These are phyloP conservation scores for Plenodomus lindquistii DNA, from an alignment of 2,329 filamentous ascomycete genomes.

Conservation along the genomic window DNA sequence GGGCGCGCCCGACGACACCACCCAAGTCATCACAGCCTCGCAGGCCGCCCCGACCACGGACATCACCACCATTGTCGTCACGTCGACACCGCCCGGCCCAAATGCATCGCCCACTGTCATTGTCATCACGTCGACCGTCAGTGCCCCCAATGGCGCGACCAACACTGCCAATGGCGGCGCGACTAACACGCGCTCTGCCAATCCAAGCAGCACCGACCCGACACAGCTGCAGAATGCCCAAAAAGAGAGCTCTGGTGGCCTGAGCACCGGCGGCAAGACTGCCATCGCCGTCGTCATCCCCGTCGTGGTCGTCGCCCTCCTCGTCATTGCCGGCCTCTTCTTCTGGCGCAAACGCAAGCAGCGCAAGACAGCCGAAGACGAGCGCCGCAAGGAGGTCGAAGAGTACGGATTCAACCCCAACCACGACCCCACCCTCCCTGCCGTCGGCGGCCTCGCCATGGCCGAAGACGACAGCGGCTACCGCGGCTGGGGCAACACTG, in stretches of 20 bases:
- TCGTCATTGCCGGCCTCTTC: conserved; percentile 76
- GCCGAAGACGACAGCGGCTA: conserved; percentile 78
- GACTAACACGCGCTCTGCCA: conserved; percentile 5
- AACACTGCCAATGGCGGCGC: conserved; percentile 7
- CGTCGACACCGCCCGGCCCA: conserved; percentile 17
- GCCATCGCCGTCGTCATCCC: conserved; percentile 94
- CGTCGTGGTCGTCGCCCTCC: conserved; percentile 80
- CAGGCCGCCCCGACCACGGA: conserved; percentile 24
- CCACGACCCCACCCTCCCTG: conserved; percentile 78
- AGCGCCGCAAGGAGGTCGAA: conserved; percentile 92
- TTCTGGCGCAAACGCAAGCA: conserved; percentile 90
- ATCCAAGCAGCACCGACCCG: conserved; percentile 13
- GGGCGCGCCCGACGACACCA: conserved; percentile 1
- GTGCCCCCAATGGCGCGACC: background rate
- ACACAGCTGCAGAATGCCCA: conserved; percentile 15
- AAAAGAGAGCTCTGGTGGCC: conserved; percentile 40
- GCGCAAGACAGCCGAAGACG: conserved; percentile 81
- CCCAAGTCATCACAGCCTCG: conserved; percentile 27
- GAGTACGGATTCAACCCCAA: conserved; percentile 99
- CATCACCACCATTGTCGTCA: conserved; percentile 26
- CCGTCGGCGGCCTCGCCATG: conserved; percentile 64
- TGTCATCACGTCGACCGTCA: conserved; percentile 18
- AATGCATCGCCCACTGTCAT: conserved; percentile 25
- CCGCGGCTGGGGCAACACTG: conserved; percentile 89
- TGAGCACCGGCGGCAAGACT: conserved; percentile 71